Conservation (phyloP, 352 stramenopile genomes). For the Halophytophthora batemanensis region DNA sequence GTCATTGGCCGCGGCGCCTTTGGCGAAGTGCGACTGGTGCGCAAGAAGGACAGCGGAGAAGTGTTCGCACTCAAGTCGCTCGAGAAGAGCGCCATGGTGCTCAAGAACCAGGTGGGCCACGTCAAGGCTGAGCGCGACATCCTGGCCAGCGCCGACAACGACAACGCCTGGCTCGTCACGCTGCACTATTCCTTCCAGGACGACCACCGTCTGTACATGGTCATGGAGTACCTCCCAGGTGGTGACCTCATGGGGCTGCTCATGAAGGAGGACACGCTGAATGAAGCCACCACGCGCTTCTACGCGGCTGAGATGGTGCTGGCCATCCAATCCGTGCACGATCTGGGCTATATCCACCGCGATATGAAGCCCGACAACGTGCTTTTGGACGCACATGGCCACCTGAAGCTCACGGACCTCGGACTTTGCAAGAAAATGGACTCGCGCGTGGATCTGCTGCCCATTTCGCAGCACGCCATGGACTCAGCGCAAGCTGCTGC, state of each 20-base stretch:
- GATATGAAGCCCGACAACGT: conserved; percentile 98
- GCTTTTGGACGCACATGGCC: conserved; percentile 95
- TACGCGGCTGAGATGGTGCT: conserved; percentile 98
- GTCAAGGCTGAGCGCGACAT: conserved; percentile 97
- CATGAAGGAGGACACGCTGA: conserved; percentile 97
- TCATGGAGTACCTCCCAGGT: conserved; percentile 99
- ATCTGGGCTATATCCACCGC: conserved; percentile 98
- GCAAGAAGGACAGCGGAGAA: conserved; percentile 79
- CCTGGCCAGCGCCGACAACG: conserved; percentile 89
- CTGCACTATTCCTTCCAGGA: conserved; percentile 98
- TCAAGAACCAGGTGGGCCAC: conserved; percentile 95
- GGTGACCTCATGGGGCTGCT: conserved; percentile 99
- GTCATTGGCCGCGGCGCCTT: conserved; percentile 99
- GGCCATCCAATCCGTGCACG: conserved; percentile 97
- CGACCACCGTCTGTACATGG: conserved; percentile 85
- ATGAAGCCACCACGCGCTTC: conserved; percentile 86
- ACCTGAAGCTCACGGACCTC: conserved; percentile 99
- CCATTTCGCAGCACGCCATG: conserved; percentile 72
- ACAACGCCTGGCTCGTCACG: conserved; percentile 97
- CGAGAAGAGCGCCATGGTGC: conserved; percentile 88
- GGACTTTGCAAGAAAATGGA: conserved; percentile 97
- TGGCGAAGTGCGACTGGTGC: conserved; percentile 93
- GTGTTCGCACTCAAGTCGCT: conserved; percentile 93
- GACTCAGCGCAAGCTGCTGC: conserved; percentile 23
- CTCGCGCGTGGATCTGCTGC: conserved; percentile 75